A percentile compares a stretch with the other conserved stretches of the same genome.
Evolutionary conservation across 1,139 yeast genomes (phyloP).

Genomic region (Kodamaea ohmeri): DNA sequence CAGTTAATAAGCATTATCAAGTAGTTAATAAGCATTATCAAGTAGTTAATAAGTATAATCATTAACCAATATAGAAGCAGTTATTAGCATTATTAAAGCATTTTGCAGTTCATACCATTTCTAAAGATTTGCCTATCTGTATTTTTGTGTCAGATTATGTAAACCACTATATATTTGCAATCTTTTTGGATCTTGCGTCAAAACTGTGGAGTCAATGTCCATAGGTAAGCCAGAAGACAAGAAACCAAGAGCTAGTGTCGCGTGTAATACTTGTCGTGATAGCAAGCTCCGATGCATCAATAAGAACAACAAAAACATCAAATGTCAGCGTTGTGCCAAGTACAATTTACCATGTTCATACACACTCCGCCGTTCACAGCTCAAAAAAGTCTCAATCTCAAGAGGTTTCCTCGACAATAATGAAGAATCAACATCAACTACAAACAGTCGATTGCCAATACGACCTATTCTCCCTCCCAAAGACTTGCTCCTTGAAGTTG

Average conservation of each 20-base stretch:
- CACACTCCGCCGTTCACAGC: slow-evolving; percentile 24
- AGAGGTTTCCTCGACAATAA: neutral
- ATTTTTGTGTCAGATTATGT: too few species aligned
- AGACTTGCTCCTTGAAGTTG: slow-evolving; percentile 23
- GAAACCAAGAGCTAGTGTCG: slow-evolving; percentile 21
- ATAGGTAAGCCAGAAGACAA: slow-evolving; percentile 8
- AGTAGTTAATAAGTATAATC: too few species aligned
- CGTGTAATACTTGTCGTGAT: slow-evolving; percentile 25
- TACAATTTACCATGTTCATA: slow-evolving; percentile 22
- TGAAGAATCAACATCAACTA: neutral
- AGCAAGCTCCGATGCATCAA: slow-evolving; percentile 24
- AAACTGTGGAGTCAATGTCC: slow-evolving; percentile 9
- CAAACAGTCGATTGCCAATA: neutral
- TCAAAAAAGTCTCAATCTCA: slow-evolving; percentile 9
- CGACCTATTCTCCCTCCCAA: slow-evolving; percentile 26
- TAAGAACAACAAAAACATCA: slow-evolving; percentile 11
- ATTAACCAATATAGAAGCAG: too few species aligned
- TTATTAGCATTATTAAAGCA: neutral
- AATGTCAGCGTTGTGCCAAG: slow-evolving; percentile 23
- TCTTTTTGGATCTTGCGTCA: too few species aligned
- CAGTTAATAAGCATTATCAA: too few species aligned
- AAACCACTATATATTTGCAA: too few species aligned
- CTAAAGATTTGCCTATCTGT: too few species aligned
- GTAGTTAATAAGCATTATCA: too few species aligned
- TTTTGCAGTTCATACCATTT: neutral